A percentile compares a stretch with the other conserved stretches of the same genome.
Evolutionary conservation across 2,329 filamentous ascomycete genomes (phyloP).

Genomic region (Colletotrichum salicis): DNA sequence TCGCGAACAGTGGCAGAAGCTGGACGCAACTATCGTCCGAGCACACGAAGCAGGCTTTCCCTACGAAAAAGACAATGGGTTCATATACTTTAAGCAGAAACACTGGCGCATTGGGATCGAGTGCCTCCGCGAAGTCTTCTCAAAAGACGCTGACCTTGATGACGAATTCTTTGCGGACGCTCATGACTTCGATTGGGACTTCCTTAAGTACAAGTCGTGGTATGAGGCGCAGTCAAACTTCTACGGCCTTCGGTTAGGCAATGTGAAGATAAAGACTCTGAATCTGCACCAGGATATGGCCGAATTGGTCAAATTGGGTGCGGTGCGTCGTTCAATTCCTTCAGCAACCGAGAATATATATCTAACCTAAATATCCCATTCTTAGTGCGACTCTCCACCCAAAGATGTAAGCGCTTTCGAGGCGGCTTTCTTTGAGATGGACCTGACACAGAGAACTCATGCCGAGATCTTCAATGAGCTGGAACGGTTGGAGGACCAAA

Average conservation of each 20-base stretch:
- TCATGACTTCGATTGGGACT: too few relatives aligned
- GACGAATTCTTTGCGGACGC: too few relatives aligned
- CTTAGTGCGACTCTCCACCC: not conserved
- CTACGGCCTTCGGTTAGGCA: not conserved
- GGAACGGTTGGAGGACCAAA: not conserved
- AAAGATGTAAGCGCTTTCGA: not conserved
- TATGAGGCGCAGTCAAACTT: not conserved
- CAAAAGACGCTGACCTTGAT: not conserved
- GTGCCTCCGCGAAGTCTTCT: not conserved
- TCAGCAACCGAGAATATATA: not conserved
- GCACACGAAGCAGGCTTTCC: not conserved
- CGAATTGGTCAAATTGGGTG: constrained; percentile 5
- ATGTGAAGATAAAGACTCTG: constrained; percentile 5
- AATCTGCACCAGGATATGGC: not conserved
- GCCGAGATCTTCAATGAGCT: not conserved
- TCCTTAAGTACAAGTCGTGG: not conserved
- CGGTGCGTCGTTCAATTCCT: not conserved
- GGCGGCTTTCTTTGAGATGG: not conserved
- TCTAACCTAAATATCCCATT: not conserved
- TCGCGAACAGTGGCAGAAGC: not conserved
- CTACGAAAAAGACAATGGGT: not conserved
- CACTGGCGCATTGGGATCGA: not conserved
- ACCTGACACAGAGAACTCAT: not conserved
- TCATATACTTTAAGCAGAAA: not conserved
- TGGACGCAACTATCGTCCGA: not conserved